Base-by-base conservation (phyloP, 371 early-diverging fungal species). In the Fennellomyces sp. region DNA sequence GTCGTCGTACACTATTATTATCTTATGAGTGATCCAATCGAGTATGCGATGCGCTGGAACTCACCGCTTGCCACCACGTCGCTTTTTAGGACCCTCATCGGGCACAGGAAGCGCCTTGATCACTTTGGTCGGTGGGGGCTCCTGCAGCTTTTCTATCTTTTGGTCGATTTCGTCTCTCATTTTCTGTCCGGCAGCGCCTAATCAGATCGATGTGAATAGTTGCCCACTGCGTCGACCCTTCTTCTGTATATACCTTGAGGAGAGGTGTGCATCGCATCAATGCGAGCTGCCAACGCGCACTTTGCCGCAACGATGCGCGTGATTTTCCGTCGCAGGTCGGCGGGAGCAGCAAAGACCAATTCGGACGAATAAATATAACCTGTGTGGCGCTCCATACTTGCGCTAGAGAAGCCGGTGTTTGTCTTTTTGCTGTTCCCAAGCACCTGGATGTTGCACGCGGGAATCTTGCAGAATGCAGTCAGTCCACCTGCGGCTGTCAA, bases 401-500 rank as follows among this genome's bases (percentile, higher is more conserved):
- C 81, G 13, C 82, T 76, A 0, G 95, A 94, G 42, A 96, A 73
- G 0, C 97, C 98, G 15, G 87, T 85, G 42, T 85, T 88, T n/a
- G 84, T 75, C 55, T 78, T 82, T 47, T 69, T 87, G 56, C 68
- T 80, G 52, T 83, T 76, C 26, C 89, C 89, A 15, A 89, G 61
- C 2, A 83, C 70, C 63, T 69, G 39, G 31, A 48, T 39, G 64
- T 97, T 96, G 71, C 96, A 94, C 1, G 96, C 84, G 0, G 99
- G 96, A 51, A 98, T 92, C 65, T 92, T 94, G 62, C 90, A 84
- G 41, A 98, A 81, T 1, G 87, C 89, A 0, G 87, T 81, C 31
- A 98, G 68, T 0, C 99, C 97, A 58, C 97, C 97, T 5, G 96
- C 94, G 3, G 90, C 91, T 19, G 93, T 94, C 61, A 97, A 84